Evolutionary conservation across 371 early-diverging fungal genomes (phyloP), one percentile per base, ranked within the genome.

Genomic region (Mortierella polycephala): DNA sequence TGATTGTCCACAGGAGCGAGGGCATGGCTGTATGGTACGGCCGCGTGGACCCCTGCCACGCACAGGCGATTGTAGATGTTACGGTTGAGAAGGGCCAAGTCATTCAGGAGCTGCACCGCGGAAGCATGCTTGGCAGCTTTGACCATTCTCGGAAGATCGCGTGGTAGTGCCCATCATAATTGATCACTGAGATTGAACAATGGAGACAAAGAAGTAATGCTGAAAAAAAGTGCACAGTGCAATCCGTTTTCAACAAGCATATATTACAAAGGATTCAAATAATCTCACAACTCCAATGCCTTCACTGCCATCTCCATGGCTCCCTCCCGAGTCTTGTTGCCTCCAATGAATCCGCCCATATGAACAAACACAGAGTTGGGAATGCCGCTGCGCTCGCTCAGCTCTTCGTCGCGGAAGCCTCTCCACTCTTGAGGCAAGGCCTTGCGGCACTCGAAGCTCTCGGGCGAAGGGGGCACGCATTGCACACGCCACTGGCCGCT

Each of bases 371-470:
- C 87, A 66, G 95, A 93, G 18, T 90, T 96, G 30, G 91, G 88
- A 52, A 98, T 87, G 11, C 92, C 91, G 30, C 91, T 83, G 47
- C 92, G 83, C 65, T 88, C 89, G 61, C 91, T 89, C 72, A 99
- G 82, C 49, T 91, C 95, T 14, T 94, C 91, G 71, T 97, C 98
- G 62, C 98, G 91, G 72, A 93, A 82, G 7, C 99, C 99, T 71
- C 98, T 87, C 99, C 99, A 99, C 58, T 87, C 88, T 75, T 96
- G 94, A 16, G 97, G 96, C 63, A 99, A 85, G 20, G 98, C 92
- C 80, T 94, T 93, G 69, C 98, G 90, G 67, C 92, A 91, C 61
- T 90, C 91, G 80, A 98, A 98, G 18, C 94, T 92, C 62, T 89
- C 92, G 39, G 89, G 92, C 10, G 87, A 82, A 50, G 88, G 85